These are phyloP conservation scores for Phytophthora podocarpi DNA, from an alignment of 352 stramenopile genomes.

Conservation along the genomic window DNA sequence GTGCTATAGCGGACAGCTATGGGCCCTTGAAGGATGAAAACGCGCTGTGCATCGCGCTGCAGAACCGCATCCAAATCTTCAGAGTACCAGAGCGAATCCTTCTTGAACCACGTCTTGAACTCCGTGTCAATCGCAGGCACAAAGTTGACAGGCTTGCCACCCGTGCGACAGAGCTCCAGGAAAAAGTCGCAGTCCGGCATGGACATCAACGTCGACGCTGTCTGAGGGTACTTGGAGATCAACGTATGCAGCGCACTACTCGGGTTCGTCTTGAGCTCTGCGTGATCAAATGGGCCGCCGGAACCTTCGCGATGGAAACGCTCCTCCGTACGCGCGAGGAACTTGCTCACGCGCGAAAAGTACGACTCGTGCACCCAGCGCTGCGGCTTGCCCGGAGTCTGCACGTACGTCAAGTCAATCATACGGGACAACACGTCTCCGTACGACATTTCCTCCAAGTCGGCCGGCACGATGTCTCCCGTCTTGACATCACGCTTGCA, in stretches of 20 bases:
- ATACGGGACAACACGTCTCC: slow-evolving; percentile 73
- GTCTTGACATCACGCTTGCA: slow-evolving; percentile 47
- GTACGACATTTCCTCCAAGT: slow-evolving; percentile 90
- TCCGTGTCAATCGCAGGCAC: slow-evolving; percentile 84
- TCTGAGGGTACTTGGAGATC: slow-evolving; percentile 55
- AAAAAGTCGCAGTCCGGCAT: slow-evolving; percentile 86
- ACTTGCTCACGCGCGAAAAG: slow-evolving; percentile 66
- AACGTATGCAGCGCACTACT: slow-evolving; percentile 51
- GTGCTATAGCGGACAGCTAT: slow-evolving; percentile 84
- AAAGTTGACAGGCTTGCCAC: slow-evolving; percentile 90
- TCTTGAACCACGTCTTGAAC: slow-evolving; percentile 90
- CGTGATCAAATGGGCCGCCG: slow-evolving; percentile 47
- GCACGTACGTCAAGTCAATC: slow-evolving; percentile 82
- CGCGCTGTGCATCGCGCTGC: slow-evolving; percentile 74
- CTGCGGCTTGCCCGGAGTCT: slow-evolving; percentile 46
- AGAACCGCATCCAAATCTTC: slow-evolving; percentile 87
- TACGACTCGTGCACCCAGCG: slow-evolving; percentile 84
- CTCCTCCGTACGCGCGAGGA: slow-evolving; percentile 72
- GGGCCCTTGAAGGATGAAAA: slow-evolving; percentile 85
- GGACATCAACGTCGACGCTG: slow-evolving; percentile 63
- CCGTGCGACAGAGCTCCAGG: slow-evolving; percentile 76
- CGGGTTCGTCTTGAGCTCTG: slow-evolving; percentile 51
- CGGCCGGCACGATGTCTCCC: slow-evolving; percentile 44
- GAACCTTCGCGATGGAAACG: slow-evolving; percentile 54
- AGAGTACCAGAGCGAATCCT: slow-evolving; percentile 92